Base-by-base conservation (phyloP, 2,329 filamentous ascomycete species). In the Septoria petroselini region DNA sequence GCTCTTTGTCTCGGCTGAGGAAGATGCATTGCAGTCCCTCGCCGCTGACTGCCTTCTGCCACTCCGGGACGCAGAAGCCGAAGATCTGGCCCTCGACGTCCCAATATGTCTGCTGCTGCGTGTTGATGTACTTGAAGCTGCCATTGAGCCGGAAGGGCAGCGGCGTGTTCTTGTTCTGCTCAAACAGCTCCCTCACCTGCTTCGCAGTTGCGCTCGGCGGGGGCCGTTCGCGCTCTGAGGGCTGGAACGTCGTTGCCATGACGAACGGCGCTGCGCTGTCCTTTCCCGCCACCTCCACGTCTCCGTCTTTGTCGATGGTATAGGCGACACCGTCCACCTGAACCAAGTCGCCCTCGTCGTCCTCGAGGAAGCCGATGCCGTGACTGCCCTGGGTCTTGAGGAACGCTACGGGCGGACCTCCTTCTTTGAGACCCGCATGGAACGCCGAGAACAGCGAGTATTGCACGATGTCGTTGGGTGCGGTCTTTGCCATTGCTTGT, bases 381-480 rank as follows among this genome's bases (percentile, higher is more conserved):
- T 73, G 65, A 9, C 68, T 70, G 52, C 71, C 71, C 50, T 73
- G 70, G 27, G 68, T 68, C 12, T 66, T 65, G 2, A 73, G 65
- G 55, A 71, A 68, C 9, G 65, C 59, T 17, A 53, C 63, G 18
- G 54, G 68, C 45, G 58, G 66, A 27, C 54, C 70, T 58, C 58
- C 70, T 53, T 58, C 62, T 29, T 60, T 65, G 41, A 72, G 68
- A 11, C 69, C 69, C 11, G 65, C 62, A 8, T 63, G 61, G 45
- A 68, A 64, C 17, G 71, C 71, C 8, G 67, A 61, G 23, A 58
- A 59, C 17, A 70, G 67, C 25, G 70, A 71, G 62, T 68, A 73
- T 51, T 73, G 71, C 55, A 70, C 73, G 54, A 73, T 69, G 57
- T 73, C 71, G 62, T 73, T 73, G 29, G 71, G 71, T 19, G 71